Evolutionary conservation across 2,329 filamentous ascomycete species (phyloP).

Genomic region (Plectosphaerella cucumerina): DNA sequence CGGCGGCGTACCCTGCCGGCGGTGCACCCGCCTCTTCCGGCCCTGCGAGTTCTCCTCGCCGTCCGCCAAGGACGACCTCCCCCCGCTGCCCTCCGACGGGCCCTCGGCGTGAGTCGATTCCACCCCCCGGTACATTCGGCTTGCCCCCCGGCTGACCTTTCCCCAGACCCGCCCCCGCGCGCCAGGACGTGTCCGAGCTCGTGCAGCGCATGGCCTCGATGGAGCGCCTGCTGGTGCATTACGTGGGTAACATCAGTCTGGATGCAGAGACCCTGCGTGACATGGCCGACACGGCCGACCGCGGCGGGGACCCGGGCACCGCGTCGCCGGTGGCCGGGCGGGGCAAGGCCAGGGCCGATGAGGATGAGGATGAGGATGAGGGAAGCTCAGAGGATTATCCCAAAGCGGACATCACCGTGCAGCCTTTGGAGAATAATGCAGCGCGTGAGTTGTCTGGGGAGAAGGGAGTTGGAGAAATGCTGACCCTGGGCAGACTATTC

Average conservation of each 20-base stretch:
- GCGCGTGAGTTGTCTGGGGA: constrained; percentile 26
- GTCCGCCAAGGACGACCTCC: constrained; percentile 21
- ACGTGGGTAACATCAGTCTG: constrained; percentile 37
- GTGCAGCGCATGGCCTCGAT: constrained; percentile 23
- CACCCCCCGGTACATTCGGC: not conserved
- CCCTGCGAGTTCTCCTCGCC: constrained; percentile 43
- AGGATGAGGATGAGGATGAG: constrained; percentile 18
- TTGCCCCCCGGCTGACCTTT: not conserved
- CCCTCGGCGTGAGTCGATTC: constrained; percentile 4
- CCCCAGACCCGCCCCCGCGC: constrained; percentile 3
- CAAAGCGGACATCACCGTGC: constrained; percentile 29
- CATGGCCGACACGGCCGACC: constrained; percentile 37
- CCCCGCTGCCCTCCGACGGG: constrained; percentile 6
- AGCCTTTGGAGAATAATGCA: constrained; percentile 34
- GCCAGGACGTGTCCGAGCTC: constrained; percentile 11
- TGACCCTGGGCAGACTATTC: constrained; percentile 36
- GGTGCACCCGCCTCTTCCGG: constrained; percentile 46
- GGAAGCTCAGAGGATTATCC: constrained; percentile 19
- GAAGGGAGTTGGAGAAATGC: not conserved
- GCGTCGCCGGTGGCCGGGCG: not conserved
- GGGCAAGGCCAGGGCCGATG: constrained; percentile 8
- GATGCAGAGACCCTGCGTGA: constrained; percentile 35
- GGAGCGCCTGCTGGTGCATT: constrained; percentile 44
- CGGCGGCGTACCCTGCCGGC: constrained; percentile 48
- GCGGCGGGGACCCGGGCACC: constrained; percentile 9